These are phyloP conservation scores for Zymoseptoria passerinii DNA, from an alignment of 2,329 filamentous ascomycete species.

Conservation along the genomic window DNA sequence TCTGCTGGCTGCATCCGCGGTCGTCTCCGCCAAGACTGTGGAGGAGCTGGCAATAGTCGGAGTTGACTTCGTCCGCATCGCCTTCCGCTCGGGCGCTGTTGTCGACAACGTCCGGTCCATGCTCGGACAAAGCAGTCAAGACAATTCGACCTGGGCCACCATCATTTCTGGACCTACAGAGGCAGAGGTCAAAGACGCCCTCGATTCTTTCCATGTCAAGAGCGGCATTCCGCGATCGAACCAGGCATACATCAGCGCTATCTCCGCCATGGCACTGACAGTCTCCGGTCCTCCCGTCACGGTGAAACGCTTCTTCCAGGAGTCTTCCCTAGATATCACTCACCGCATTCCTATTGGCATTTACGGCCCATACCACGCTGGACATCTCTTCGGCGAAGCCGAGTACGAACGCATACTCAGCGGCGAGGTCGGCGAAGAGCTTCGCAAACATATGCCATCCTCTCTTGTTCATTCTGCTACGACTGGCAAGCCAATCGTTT, in stretches of 20 bases:
- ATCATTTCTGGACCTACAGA: conserved; percentile 53
- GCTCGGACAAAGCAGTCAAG: conserved; percentile 46
- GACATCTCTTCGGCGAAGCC: conserved; percentile 44
- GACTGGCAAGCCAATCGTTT: conserved; percentile 39
- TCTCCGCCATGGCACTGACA: conserved; percentile 51
- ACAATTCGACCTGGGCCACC: conserved; percentile 58
- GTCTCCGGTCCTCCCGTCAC: conserved; percentile 51
- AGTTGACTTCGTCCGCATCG: conserved; percentile 56
- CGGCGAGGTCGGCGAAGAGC: conserved; percentile 31
- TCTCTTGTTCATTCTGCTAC: conserved; percentile 41
- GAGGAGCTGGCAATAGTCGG: conserved; percentile 54
- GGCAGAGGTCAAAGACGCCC: conserved; percentile 41
- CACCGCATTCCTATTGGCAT: conserved; percentile 48
- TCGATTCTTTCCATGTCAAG: conserved; percentile 51
- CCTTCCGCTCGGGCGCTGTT: conserved; percentile 53
- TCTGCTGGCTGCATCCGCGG: conserved; percentile 59
- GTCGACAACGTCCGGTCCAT: conserved; percentile 37
- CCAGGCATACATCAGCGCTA: conserved; percentile 51
- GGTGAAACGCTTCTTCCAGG: conserved; percentile 44
- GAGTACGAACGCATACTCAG: conserved; percentile 47
- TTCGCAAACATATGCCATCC: conserved; percentile 36
- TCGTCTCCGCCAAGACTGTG: conserved; percentile 55
- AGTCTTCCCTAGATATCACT: conserved; percentile 41
- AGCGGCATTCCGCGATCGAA: conserved; percentile 44
- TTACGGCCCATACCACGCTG: conserved; percentile 52